Base-by-base conservation (phyloP, 441 rosid genomes). In the Gossypium gossypioides region DNA sequence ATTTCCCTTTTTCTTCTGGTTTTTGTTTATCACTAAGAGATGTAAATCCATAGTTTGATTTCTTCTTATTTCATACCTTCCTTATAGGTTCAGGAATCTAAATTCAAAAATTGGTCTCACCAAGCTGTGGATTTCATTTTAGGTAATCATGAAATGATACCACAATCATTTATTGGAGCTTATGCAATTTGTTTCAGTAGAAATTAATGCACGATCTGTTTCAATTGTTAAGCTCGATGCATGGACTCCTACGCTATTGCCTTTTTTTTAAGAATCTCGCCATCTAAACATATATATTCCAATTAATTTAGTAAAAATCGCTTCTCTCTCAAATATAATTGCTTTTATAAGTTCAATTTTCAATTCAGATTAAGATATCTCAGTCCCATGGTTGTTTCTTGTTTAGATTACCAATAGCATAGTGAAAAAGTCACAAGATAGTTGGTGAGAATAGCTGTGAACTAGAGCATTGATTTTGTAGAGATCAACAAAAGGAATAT, bases 51-150 rank as follows among this genome's bases (percentile, higher is more conserved):
- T 58, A 10, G 46, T 16, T 19, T 60, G 10, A 19, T 27, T 3
- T 64, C 18, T 52, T 19, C 71, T 74, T 72, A 67, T 50, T 65
- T 66, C 6, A 25, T 15, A 57, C 57, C 22, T 50, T 25, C 16
- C 12, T 83, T 57, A 77, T 84, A 90, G 97, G 88, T 69, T 3
- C 77, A 76, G 60, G 84, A 82, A 65, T 70, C 81, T 74, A 84
- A 82, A 76, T 90, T 90, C 78, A 75, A 89, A 21, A 90, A 81
- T 71, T 94, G 96, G 97, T 89, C 92, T 10, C 99, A 92, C 81
- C 99, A 94, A 79, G 96, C 99, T 68, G 62, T 24, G 62, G 97
- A 92, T 68, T 89, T 89, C 85, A 87, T 91, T 76, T 71, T 89
- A 82, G 97, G 97, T 92, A 82, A 40, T 56, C 52, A 32, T 72